Conservation (phyloP, 176 grass and related monocot species). For the Oryza punctata region DNA sequence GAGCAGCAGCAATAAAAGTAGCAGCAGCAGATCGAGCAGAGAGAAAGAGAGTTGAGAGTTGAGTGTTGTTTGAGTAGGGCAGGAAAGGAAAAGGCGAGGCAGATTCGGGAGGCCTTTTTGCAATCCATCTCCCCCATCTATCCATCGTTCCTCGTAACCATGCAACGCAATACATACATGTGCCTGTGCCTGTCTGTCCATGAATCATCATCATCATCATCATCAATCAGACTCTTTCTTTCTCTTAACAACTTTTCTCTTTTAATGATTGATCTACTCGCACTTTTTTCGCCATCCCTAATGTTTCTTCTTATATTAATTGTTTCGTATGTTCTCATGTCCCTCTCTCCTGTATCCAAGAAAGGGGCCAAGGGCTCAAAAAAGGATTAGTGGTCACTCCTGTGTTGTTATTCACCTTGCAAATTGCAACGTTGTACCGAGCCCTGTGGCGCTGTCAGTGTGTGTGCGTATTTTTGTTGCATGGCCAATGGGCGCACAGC, state of each 20-base stretch:
- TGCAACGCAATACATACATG: slow-evolving; percentile 13
- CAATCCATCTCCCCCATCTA: slow-evolving; percentile 23
- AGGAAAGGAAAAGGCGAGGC: slow-evolving; percentile 32
- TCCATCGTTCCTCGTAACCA: slow-evolving; percentile 1
- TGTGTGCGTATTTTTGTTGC: background rate
- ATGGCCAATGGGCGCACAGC: background rate
- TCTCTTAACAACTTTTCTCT: slow-evolving; percentile 51
- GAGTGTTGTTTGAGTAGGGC: background rate
- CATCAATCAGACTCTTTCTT: background rate
- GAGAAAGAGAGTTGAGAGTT: background rate
- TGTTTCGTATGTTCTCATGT: background rate
- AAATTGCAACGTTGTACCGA: no score
- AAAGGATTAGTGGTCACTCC: background rate
- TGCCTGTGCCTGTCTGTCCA: background rate
- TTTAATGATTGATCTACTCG: slow-evolving; percentile 31
- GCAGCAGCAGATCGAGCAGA: background rate
- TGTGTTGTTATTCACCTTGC: background rate
- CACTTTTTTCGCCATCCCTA: background rate
- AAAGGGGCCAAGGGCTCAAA: background rate
- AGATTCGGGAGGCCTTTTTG: slow-evolving; percentile 51
- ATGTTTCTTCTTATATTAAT: background rate
- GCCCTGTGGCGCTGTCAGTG: background rate
- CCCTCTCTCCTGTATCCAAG: background rate
- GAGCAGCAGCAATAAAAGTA: slow-evolving; percentile 31
- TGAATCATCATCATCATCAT: slow-evolving; percentile 10